Conservation (phyloP, 1,284 basidiomycete genomes). For the Cutaneotrichosporon sp. region DNA sequence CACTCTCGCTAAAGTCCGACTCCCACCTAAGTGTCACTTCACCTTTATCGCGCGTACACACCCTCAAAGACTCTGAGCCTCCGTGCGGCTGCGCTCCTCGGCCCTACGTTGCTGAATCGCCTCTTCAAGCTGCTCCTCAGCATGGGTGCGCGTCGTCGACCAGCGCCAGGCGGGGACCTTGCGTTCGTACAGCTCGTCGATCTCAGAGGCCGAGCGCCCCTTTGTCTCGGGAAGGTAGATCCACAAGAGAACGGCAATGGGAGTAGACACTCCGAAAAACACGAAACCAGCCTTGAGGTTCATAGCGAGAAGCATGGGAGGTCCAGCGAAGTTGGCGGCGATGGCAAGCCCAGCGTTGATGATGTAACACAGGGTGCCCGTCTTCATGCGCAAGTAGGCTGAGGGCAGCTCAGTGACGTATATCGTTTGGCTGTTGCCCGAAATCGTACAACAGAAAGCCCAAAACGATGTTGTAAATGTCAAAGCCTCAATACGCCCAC, state of each 20-base stretch:
- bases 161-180: conserved; percentile 44
- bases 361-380: conserved; percentile 17
- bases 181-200: conserved; percentile 45
- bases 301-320: conserved; percentile 21
- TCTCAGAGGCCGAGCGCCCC: conserved; percentile 25
- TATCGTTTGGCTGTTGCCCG: conserved; percentile 6
- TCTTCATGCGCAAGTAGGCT: conserved; percentile 24
- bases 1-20: too few species aligned
- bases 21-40: too few species aligned
- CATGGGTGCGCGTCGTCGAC: conserved; percentile 28
- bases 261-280: conserved; percentile 20
- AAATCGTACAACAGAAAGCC: neutral
- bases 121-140: conserved; percentile 14
- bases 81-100: neutral
- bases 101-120: neutral
- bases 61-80: too few species aligned
- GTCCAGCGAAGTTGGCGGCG: conserved; percentile 23
- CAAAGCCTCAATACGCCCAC: neutral
- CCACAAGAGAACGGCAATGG: conserved; percentile 23
- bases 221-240: conserved; percentile 29
- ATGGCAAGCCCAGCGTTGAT: conserved; percentile 19
- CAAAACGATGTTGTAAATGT: neutral
- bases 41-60: too few species aligned
- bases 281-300: conserved; percentile 23
- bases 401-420: conserved; percentile 26